These are phyloP conservation scores for Eragrostis tef DNA, from an alignment of 202 grass and related monocot species.

Conservation along the genomic window DNA sequence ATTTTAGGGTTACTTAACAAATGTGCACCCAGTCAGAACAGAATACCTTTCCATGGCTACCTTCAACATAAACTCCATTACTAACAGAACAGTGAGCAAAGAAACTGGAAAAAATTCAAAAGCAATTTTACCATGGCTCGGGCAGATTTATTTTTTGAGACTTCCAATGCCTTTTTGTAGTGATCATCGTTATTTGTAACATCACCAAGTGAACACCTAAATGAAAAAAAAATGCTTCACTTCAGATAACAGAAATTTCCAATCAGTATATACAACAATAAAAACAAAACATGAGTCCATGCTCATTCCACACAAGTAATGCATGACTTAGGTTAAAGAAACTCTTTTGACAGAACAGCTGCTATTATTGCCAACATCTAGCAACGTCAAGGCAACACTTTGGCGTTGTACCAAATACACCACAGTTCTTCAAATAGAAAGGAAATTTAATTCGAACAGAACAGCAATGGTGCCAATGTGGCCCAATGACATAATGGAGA, in stretches of 20 bases:
- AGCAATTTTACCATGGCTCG: slow-evolving; percentile 74
- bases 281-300: background rate
- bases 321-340: background rate
- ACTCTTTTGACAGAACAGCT: background rate
- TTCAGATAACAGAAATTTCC: slow-evolving; percentile 5
- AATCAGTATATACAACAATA: background rate
- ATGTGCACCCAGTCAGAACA: too few relatives aligned
- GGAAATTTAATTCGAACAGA: background rate
- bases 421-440: too few relatives aligned
- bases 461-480: background rate
- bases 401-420: too few relatives aligned
- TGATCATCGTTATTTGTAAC: slow-evolving; percentile 73
- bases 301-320: background rate
- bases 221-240: slow-evolving; percentile 23
- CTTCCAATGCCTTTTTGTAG: slow-evolving; percentile 91
- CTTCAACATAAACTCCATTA: background rate
- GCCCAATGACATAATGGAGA: background rate
- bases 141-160: slow-evolving; percentile 88
- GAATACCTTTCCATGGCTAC: background rate
- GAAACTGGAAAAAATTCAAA: slow-evolving; percentile 9
- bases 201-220: slow-evolving; percentile 98
- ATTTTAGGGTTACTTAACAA: too few relatives aligned
- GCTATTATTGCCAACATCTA: background rate
- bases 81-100: slow-evolving; percentile 3
- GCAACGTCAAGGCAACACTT: too few relatives aligned